Percentiles rank a stretch among this genome's conserved stretches.
Evolutionary conservation across 2,329 filamentous ascomycete genomes (phyloP).

Genomic region (Exophiala alcalophila): DNA sequence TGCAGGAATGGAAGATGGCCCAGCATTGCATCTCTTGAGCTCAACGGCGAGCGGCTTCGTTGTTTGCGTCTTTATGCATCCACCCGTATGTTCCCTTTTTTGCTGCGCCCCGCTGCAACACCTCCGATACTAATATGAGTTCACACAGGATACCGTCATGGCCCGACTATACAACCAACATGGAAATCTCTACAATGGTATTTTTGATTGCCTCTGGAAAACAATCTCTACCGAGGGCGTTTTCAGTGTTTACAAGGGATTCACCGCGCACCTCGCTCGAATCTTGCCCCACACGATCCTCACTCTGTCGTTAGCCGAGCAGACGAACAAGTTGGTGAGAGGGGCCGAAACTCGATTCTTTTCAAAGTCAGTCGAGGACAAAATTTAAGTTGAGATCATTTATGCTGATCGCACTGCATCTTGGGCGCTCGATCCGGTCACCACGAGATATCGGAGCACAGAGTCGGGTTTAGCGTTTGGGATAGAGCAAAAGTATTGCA

Average conservation of each 20-base stretch:
- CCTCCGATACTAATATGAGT: constrained; percentile 22
- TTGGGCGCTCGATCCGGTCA: no score
- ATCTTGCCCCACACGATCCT: constrained; percentile 95
- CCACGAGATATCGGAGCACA: no score
- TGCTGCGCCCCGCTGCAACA: background rate
- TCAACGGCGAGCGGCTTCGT: constrained; percentile 91
- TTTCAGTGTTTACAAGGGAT: constrained; percentile 95
- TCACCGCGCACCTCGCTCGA: constrained; percentile 87
- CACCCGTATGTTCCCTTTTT: constrained; percentile 63
- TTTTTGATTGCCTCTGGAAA: constrained; percentile 87
- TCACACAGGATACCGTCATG: constrained; percentile 81
- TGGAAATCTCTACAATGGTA: constrained; percentile 90
- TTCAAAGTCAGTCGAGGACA: constrained; percentile 44
- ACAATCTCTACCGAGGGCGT: constrained; percentile 89
- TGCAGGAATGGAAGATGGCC: constrained; percentile 84
- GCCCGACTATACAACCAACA: constrained; percentile 98
- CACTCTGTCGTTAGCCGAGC: constrained; percentile 88
- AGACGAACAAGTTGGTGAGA: constrained; percentile 90
- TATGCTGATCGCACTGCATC: no score
- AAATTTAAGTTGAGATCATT: constrained; percentile 41
- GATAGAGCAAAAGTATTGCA: no score
- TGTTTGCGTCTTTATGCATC: constrained; percentile 97
- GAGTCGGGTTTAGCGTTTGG: no score
- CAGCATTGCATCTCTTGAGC: constrained; percentile 81
- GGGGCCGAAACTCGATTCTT: constrained; percentile 66